Evolutionary conservation across 345 rosid species (phyloP).

Genomic region (Linum trigynum): DNA sequence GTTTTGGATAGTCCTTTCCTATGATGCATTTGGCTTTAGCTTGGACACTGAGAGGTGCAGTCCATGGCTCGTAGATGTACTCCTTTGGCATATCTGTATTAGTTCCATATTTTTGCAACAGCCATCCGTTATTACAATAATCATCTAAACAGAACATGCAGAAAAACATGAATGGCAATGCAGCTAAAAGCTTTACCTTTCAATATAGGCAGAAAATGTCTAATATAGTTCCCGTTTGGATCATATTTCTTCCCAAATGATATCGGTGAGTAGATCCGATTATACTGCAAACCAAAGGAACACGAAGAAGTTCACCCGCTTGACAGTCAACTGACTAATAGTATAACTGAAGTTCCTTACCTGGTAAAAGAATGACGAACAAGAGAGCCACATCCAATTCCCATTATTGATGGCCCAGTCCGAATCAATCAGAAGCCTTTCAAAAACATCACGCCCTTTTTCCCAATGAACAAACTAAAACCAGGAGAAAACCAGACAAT

Average conservation of each 20-base stretch:
- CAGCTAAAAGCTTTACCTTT: constrained; percentile 47
- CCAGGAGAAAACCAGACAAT: constrained; percentile 19
- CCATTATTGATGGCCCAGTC: constrained; percentile 96
- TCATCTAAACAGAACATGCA: not conserved
- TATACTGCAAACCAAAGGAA: constrained; percentile 40
- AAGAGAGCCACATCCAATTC: constrained; percentile 93
- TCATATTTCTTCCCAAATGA: constrained; percentile 90
- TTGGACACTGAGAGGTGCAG: constrained; percentile 78
- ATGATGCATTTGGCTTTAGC: constrained; percentile 72
- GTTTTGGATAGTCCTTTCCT: constrained; percentile 81
- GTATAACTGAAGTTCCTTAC: constrained; percentile 15
- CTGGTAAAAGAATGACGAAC: constrained; percentile 98
- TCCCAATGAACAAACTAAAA: constrained; percentile 94
- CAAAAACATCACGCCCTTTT: constrained; percentile 90
- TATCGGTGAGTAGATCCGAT: constrained; percentile 80
- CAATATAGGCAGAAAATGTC: constrained; percentile 79
- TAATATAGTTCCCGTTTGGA: constrained; percentile 65
- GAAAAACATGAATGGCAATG: not conserved
- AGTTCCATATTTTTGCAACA: constrained; percentile 1
- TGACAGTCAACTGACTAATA: not conserved
- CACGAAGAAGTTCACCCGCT: constrained; percentile 1
- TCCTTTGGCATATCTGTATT: constrained; percentile 85
- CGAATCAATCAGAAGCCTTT: constrained; percentile 84
- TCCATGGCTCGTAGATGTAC: constrained; percentile 93
- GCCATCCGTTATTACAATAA: not conserved